These are phyloP conservation scores for Dacryopinax primogenitus DNA, from an alignment of 768 basidiomycete species.

Conservation along the genomic window DNA sequence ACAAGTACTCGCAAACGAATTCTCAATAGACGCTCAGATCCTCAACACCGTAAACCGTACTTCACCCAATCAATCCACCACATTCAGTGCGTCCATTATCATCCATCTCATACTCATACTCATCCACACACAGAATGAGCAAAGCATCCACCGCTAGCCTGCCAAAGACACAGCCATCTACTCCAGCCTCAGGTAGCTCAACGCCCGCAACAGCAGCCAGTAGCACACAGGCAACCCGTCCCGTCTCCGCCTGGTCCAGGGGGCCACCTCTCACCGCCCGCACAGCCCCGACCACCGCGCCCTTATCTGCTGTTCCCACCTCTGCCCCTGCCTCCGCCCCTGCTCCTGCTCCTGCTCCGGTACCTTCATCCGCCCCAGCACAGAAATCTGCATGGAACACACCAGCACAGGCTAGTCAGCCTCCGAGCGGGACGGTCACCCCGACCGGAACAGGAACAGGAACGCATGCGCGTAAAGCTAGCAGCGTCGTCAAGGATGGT, in stretches of 20 bases:
- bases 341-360: constrained; percentile 34
- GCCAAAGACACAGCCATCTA: constrained; percentile 37
- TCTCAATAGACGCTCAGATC: not conserved
- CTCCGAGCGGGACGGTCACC: constrained; percentile 39
- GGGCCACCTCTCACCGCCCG: constrained; percentile 63
- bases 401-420: constrained; percentile 67
- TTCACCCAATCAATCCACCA: not conserved
- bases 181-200: constrained; percentile 8
- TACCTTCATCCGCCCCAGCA: constrained; percentile 64
- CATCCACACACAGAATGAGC: constrained; percentile 60
- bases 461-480: not conserved
- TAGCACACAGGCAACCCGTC: not conserved
- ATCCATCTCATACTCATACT: not conserved
- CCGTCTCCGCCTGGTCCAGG: constrained; percentile 69
- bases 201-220: constrained; percentile 15
- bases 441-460: not conserved
- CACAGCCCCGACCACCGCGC: constrained; percentile 48
- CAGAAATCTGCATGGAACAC: constrained; percentile 49
- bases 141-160: constrained; percentile 65
- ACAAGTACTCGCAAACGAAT: not conserved
- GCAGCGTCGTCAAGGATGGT: not conserved
- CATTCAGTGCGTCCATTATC: not conserved
- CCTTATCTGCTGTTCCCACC: constrained; percentile 49
- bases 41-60: not conserved
- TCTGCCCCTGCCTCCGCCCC: constrained; percentile 71